Percentiles rank a stretch among this genome's conserved stretches.
phyloP scores from a whole-genome alignment of 2,329 filamentous ascomycete genomes.

The Cryphonectria nitschkei region DNA sequence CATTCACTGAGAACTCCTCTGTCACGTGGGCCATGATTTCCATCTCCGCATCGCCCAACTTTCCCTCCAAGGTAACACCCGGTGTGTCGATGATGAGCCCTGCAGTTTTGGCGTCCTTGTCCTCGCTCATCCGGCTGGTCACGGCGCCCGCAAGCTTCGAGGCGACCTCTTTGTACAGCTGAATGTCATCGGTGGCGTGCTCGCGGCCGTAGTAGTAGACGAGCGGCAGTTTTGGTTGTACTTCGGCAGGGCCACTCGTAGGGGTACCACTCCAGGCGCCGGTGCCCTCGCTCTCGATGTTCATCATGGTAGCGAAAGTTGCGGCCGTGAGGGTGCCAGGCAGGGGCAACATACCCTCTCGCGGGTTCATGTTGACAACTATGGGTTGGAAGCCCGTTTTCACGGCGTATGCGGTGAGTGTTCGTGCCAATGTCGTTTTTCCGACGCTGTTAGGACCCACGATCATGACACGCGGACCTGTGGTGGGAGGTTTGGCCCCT shows the following conservation, averaged over 20 bases:
- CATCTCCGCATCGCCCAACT: slow-evolving; percentile 55
- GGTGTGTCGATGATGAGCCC: slow-evolving; percentile 88
- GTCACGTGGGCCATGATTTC: slow-evolving; percentile 80
- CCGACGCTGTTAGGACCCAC: slow-evolving; percentile 78
- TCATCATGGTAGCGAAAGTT: slow-evolving; percentile 85
- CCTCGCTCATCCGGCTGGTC: slow-evolving; percentile 76
- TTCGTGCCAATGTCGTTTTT: slow-evolving; percentile 81
- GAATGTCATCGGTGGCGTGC: slow-evolving; percentile 71
- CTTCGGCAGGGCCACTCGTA: slow-evolving; percentile 83
- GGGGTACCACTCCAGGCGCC: slow-evolving; percentile 89
- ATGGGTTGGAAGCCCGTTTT: slow-evolving; percentile 75
- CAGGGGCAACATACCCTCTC: slow-evolving; percentile 76
- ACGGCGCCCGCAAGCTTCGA: slow-evolving; percentile 79
- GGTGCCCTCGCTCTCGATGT: slow-evolving; percentile 71
- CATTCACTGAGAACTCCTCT: slow-evolving; percentile 70
- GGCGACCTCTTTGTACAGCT: slow-evolving; percentile 73
- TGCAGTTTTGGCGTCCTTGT: slow-evolving; percentile 69
- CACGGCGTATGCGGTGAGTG: slow-evolving; percentile 78
- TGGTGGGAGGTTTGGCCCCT: slow-evolving; percentile 42
- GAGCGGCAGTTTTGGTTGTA: slow-evolving; percentile 89
- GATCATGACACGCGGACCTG: slow-evolving; percentile 82
- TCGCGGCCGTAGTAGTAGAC: slow-evolving; percentile 85
- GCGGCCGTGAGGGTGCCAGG: slow-evolving; percentile 84
- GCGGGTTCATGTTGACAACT: slow-evolving; percentile 82
- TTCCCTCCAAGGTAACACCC: slow-evolving; percentile 67